phyloP scores from a whole-genome alignment of 768 basidiomycete species.

The Lactarius indigo region DNA sequence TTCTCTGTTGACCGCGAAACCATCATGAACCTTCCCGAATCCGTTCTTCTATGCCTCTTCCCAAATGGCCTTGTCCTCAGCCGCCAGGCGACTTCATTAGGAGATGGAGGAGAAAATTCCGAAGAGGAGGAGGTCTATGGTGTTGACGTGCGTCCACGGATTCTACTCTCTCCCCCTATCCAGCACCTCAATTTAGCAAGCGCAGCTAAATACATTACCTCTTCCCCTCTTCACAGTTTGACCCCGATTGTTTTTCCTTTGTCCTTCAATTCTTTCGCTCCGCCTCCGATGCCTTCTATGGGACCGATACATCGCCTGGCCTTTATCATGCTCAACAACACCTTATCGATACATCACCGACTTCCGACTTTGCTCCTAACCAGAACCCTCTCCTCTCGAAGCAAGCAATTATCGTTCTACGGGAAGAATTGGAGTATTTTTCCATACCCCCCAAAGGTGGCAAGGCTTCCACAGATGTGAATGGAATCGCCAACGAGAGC shows the following conservation, averaged over 20 bases:
- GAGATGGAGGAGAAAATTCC: conserved; percentile 68
- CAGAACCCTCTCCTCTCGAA: conserved; percentile 91
- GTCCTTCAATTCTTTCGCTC: conserved; percentile 89
- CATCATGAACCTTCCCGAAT: conserved; percentile 98
- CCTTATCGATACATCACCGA: conserved; percentile 60
- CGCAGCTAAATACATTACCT: conserved; percentile 21
- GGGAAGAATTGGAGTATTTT: conserved; percentile 98
- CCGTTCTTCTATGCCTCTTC: conserved; percentile 91
- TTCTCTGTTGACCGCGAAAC: conserved; percentile 97
- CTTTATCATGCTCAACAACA: conserved; percentile 77
- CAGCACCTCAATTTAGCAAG: conserved; percentile 15
- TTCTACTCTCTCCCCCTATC: conserved; percentile 12
- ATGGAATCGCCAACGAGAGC: conserved; percentile 74
- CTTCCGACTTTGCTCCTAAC: conserved; percentile 57
- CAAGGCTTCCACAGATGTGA: conserved; percentile 61
- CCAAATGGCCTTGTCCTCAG: conserved; percentile 95
- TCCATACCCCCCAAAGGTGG: conserved; percentile 80
- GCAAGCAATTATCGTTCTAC: conserved; percentile 96
- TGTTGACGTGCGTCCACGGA: conserved; percentile 75
- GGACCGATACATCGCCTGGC: conserved; percentile 67
- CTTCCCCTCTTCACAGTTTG: conserved; percentile 59
- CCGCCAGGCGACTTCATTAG: conserved; percentile 73
- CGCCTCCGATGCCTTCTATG: conserved; percentile 91
- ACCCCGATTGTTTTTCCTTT: conserved; percentile 93
- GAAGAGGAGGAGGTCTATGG: conserved; percentile 91